A percentile compares a stretch with the other conserved stretches of the same genome.
Conservation (phyloP, 1,284 basidiomycete genomes). For the Pisolithus thermaeus region DNA sequence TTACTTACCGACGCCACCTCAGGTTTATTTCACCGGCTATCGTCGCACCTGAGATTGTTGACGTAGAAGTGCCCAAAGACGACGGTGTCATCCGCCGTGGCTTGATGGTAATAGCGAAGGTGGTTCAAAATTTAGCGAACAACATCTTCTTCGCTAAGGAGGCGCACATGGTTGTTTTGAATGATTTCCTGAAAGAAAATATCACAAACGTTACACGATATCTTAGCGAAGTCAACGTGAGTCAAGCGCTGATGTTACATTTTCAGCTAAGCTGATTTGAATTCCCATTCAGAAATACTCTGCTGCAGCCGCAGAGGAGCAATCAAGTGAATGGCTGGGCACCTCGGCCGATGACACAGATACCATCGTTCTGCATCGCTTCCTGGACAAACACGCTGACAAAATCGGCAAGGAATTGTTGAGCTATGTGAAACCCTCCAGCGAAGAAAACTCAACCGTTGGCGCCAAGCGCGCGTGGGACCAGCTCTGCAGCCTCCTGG, state of each 20-base stretch:
- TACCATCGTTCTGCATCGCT: slow-evolving; percentile 74
- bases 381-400: slow-evolving; percentile 77
- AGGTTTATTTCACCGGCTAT: slow-evolving; percentile 84
- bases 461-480: slow-evolving; percentile 76
- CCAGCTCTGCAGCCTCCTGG: slow-evolving; percentile 66
- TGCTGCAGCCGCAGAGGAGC: slow-evolving; percentile 44
- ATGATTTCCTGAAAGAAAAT: slow-evolving; percentile 72
- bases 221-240: slow-evolving; percentile 74
- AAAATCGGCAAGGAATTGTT: slow-evolving; percentile 81
- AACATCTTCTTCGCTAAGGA: slow-evolving; percentile 91
- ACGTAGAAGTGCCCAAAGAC: slow-evolving; percentile 72
- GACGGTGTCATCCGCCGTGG: slow-evolving; percentile 61
- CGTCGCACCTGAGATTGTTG: slow-evolving; percentile 79
- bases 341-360: slow-evolving; percentile 77
- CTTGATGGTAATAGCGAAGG: slow-evolving; percentile 82
- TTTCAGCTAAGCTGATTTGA: neutral
- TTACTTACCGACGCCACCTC: slow-evolving; percentile 3
- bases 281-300: slow-evolving; percentile 48
- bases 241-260: slow-evolving; percentile 19
- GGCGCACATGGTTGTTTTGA: slow-evolving; percentile 76
- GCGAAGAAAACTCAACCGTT: slow-evolving; percentile 53
- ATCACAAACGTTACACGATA: slow-evolving; percentile 80
- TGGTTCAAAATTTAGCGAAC: slow-evolving; percentile 89
- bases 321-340: slow-evolving; percentile 66
- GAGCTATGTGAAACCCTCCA: slow-evolving; percentile 59